Percentiles rank a stretch among this genome's conserved stretches.
phyloP scores from a whole-genome alignment of 371 early-diverging fungal species.

The Mucor lusitanicus region DNA sequence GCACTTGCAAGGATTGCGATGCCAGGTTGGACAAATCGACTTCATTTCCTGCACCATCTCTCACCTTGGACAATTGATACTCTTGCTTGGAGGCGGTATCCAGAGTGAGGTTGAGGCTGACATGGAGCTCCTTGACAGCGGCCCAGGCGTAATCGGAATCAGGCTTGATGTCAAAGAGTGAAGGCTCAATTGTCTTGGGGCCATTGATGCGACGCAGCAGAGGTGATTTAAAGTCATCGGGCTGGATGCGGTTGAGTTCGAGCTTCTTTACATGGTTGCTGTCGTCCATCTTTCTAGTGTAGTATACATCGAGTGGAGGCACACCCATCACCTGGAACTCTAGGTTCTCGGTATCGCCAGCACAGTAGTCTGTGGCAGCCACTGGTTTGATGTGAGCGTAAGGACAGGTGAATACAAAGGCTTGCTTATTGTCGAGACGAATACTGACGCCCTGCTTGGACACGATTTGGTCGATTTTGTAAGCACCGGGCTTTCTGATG shows the following conservation, averaged over 20 bases:
- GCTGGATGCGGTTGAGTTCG: slow-evolving; percentile 46
- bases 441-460: slow-evolving; percentile 44
- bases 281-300: slow-evolving; percentile 18
- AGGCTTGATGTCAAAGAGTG: slow-evolving; percentile 21
- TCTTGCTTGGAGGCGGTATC: slow-evolving; percentile 26
- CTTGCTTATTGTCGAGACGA: slow-evolving; percentile 31
- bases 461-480: slow-evolving; percentile 39
- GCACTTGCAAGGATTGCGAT: slow-evolving; percentile 28
- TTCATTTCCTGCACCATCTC: slow-evolving; percentile 48
- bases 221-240: slow-evolving; percentile 38
- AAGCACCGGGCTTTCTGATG: slow-evolving; percentile 40
- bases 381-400: slow-evolving; percentile 31
- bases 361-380: slow-evolving; percentile 28
- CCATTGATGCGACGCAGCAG: slow-evolving; percentile 24
- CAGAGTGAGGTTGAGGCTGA: slow-evolving; percentile 38
- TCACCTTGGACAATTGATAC: slow-evolving; percentile 29
- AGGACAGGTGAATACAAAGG: slow-evolving; percentile 48
- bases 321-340: slow-evolving; percentile 42
- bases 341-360: slow-evolving; percentile 36
- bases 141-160: slow-evolving; percentile 39
- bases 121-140: slow-evolving; percentile 25
- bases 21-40: slow-evolving; percentile 20
- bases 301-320: slow-evolving; percentile 43
- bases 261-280: not conserved
- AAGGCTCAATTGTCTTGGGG: slow-evolving; percentile 21